Evolutionary conservation across 768 basidiomycete genomes (phyloP), one percentile per base, ranked within the genome.

Genomic region (Tubosaeta sp.): DNA sequence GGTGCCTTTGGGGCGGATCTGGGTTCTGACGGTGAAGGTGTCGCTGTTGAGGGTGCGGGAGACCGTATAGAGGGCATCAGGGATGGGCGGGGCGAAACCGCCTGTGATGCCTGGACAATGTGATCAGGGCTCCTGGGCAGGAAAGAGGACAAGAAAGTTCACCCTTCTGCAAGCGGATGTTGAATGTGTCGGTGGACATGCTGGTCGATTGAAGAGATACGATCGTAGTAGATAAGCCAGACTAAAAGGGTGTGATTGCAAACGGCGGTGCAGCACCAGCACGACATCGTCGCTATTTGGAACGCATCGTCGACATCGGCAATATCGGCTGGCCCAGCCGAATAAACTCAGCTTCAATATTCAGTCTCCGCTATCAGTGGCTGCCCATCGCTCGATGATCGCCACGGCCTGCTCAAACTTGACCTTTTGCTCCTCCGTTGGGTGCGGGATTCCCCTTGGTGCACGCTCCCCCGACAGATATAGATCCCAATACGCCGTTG

Each of bases 31-130:
- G 24, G 69, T 60, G 44, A 88, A 72, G 21, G 58, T 53, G 13
- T 71, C 35, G 41, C 71, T 66, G 7, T 58, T 59, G 2, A 72
- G 41, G 13, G 40, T 4, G 41, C 75, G 71, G 19, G 79, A 76
- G 56, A 90, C 59, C 22, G 73, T 73, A 62, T 80, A 72, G 59
- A 84, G 69, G 13, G 78, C 80, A 24, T 68, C 68, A 3, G 85
- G 82, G 7, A 73, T 82, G 4, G 89, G 82, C 0, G 86, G 84
- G 12, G 80, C 81, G 61, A 91, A 87, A 36, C 89, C 89, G 27
- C 88, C 88, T 12, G 71, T 66, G 63, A 90, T 90, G 52, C 89
- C 89, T 90, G 60, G 7, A 49, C n/a, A 30, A n/a, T 19, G 11
- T 31, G 36, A 39, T 39, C 40, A 30, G 40, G 10, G 7, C 30